Evolutionary conservation across 805 yeast species (phyloP), one percentile per base, ranked within the genome.

Genomic region (Metschnikowia anglica): DNA sequence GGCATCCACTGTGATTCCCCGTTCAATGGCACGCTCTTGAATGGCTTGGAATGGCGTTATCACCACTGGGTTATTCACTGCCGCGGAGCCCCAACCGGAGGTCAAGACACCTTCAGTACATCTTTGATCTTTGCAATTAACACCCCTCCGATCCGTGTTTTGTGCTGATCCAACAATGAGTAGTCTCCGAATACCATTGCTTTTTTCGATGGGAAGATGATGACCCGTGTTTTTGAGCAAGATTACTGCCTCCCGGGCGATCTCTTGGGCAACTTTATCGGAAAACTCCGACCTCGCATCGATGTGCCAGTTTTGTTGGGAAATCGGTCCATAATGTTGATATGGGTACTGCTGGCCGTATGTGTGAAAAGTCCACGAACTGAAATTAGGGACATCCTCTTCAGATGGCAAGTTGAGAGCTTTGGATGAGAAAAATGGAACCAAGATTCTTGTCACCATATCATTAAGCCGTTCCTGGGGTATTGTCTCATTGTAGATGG

Each of bases 51-150:
- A 68, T 0, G 85, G 85, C 1, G 83, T 73, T n/a, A 77, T 66
- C 3, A 78, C 75, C 54, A 65, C 77, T 2, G 82, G 81, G 32
- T 77, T 73, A 49, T 70, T 73, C 12, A 74, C 81, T 9, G 81
- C 68, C 0, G 83, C 80, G 4, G 85, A 80, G 0, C 86, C 87
- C 81, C 85, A 78, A 11, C 85, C 85, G 23, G 75, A 68, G 25
- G 77, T 74, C 31, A 80, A 54, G 1, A 77, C 72, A 2, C 86
- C 87, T 43, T 74, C 70, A 9, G 66, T 66, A 46, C 79, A 72
- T 35, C 67, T 69, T 54, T 74, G 78, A 54, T 79, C 83, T 44
- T 67, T 72, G 43, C 79, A 73, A 49, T 73, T 76, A 49, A 75
- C 70, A 0, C 85, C 85, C 33, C 66, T 61, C 0, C 77, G 69